Percentiles rank a stretch among this genome's conserved stretches.
Evolutionary conservation across 805 yeast genomes (phyloP).

Genomic region (Monosporozyma servazzii): DNA sequence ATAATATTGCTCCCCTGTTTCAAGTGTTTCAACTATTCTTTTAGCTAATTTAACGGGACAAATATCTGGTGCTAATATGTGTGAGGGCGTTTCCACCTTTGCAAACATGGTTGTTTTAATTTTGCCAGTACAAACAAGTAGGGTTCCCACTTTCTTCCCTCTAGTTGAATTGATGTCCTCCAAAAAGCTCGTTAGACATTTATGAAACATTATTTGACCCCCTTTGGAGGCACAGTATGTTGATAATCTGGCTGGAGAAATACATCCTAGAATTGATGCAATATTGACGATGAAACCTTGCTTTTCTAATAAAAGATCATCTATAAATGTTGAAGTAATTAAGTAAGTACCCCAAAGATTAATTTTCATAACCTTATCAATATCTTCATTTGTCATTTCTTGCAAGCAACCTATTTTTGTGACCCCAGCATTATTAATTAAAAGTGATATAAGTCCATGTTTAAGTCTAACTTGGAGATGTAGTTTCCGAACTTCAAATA

Average conservation of each 20-base stretch:
- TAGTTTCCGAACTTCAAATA: constrained; percentile 35
- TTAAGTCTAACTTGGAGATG: constrained; percentile 36
- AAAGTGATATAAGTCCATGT: constrained; percentile 50
- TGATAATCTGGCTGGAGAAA: constrained; percentile 70
- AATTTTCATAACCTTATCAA: constrained; percentile 53
- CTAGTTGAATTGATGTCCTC: background rate
- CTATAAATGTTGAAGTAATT: constrained; percentile 61
- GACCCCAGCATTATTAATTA: constrained; percentile 84
- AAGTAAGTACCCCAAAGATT: constrained; percentile 65
- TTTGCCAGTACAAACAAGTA: constrained; percentile 84
- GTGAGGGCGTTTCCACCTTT: constrained; percentile 65
- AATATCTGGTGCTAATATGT: constrained; percentile 71
- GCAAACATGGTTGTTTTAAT: constrained; percentile 65
- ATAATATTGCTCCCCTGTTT: constrained; percentile 56
- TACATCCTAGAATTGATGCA: constrained; percentile 76
- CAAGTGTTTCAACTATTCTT: constrained; percentile 45
- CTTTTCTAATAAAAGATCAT: constrained; percentile 50
- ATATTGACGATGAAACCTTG: constrained; percentile 75
- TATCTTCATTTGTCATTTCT: constrained; percentile 46
- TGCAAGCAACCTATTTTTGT: constrained; percentile 48
- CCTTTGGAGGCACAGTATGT: constrained; percentile 90
- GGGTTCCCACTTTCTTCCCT: constrained; percentile 45
- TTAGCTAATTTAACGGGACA: constrained; percentile 59
- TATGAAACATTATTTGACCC: constrained; percentile 77
- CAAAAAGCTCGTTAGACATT: constrained; percentile 63